These are phyloP conservation scores for Termitomyces sp. DNA, from an alignment of 1,284 basidiomycete genomes.

Conservation along the genomic window DNA sequence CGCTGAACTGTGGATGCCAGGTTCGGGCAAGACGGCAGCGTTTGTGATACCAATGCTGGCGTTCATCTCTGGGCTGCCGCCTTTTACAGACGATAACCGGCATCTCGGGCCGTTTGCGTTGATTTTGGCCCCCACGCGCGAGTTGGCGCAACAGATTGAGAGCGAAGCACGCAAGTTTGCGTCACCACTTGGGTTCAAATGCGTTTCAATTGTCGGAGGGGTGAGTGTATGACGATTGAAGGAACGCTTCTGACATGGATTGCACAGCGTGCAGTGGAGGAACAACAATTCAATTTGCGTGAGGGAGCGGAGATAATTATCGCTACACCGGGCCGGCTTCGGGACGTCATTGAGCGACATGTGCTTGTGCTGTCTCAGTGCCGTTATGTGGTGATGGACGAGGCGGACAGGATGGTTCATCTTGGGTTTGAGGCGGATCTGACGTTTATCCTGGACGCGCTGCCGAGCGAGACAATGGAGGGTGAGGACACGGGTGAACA, in stretches of 20 bases:
- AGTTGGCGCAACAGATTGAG: constrained; percentile 97
- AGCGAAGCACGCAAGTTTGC: constrained; percentile 91
- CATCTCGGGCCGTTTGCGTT: constrained; percentile 93
- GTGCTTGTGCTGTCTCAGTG: constrained; percentile 95
- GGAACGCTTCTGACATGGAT: not conserved
- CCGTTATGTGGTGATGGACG: constrained; percentile 98
- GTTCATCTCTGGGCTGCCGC: constrained; percentile 85
- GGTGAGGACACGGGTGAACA: constrained; percentile 69
- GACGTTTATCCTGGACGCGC: constrained; percentile 90
- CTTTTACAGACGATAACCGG: constrained; percentile 85
- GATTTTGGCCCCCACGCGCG: constrained; percentile 94
- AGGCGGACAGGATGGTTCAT: constrained; percentile 98
- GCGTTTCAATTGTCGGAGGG: constrained; percentile 97
- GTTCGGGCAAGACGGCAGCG: constrained; percentile 98
- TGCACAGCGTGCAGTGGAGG: constrained; percentile 78
- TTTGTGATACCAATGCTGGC: constrained; percentile 98
- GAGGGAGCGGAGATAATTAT: constrained; percentile 98
- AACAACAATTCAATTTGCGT: constrained; percentile 93
- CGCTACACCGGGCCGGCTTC: constrained; percentile 95
- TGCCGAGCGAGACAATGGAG: constrained; percentile 83
- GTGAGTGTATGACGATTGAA: constrained; percentile 40
- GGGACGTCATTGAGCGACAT: constrained; percentile 95
- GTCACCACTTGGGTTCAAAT: constrained; percentile 79
- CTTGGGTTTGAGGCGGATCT: constrained; percentile 95
- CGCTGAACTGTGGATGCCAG: constrained; percentile 41